phyloP scores from a whole-genome alignment of 1,284 basidiomycete genomes.

The Cystobasidium slooffiae region DNA sequence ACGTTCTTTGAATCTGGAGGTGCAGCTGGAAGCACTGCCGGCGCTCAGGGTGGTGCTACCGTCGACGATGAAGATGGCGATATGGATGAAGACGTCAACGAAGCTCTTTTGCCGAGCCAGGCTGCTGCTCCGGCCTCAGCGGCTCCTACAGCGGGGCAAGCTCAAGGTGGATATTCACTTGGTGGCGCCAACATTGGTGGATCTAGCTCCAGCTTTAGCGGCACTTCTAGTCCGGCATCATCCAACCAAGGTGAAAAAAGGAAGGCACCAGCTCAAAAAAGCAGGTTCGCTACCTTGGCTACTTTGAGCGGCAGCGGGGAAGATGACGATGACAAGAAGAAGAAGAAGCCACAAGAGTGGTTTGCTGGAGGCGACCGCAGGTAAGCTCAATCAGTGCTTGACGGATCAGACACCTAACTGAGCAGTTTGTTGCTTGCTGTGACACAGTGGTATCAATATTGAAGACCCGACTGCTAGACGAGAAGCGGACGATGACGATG shows the following conservation, averaged over 20 bases:
- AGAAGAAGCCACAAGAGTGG: slow-evolving; percentile 66
- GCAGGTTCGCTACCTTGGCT: slow-evolving; percentile 23
- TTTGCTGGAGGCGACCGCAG: slow-evolving; percentile 87
- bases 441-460: slow-evolving; percentile 80
- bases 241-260: slow-evolving; percentile 42
- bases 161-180: slow-evolving; percentile 55
- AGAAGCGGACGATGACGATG: slow-evolving; percentile 53
- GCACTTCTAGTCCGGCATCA: slow-evolving; percentile 14
- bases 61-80: slow-evolving; percentile 13
- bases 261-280: slow-evolving; percentile 17
- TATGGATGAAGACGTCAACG: slow-evolving; percentile 32
- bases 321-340: slow-evolving; percentile 58
- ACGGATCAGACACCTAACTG: slow-evolving; percentile 5
- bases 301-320: slow-evolving; percentile 55
- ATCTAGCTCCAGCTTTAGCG: background rate
- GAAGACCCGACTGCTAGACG: slow-evolving; percentile 72
- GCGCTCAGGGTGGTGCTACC: background rate
- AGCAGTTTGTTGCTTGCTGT: slow-evolving; percentile 9
- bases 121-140: slow-evolving; percentile 35
- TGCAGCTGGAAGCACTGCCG: slow-evolving; percentile 44
- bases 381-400: slow-evolving; percentile 58
- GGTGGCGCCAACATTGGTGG: slow-evolving; percentile 54
- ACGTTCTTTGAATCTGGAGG: slow-evolving; percentile 56
- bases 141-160: background rate
- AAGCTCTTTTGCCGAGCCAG: background rate